A percentile compares a stretch with the other conserved stretches of the same genome.
Conservation (phyloP, 129 eudicot species). For the Heracleum sosnowskyi region DNA sequence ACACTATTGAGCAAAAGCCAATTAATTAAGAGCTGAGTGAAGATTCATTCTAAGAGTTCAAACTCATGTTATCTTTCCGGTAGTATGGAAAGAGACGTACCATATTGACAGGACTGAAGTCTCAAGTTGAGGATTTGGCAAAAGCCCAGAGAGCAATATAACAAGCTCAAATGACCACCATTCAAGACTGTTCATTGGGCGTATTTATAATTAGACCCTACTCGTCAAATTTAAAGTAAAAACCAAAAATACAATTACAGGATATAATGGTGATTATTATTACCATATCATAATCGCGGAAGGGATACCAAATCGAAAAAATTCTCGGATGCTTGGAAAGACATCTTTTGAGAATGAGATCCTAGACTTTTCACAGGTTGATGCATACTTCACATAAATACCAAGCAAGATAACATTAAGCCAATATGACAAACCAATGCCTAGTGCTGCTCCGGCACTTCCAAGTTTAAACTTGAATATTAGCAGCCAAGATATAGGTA, state of each 20-base stretch:
- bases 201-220: background rate
- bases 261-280: too few relatives aligned
- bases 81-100: constrained; percentile 25
- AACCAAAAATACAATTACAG: too few relatives aligned
- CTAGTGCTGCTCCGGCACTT: constrained; percentile 30
- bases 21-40: too few relatives aligned
- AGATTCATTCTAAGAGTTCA: too few relatives aligned
- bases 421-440: constrained; percentile 32
- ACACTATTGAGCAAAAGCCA: constrained; percentile 15
- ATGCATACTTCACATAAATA: constrained; percentile 26
- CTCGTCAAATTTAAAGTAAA: too few relatives aligned
- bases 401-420: constrained; percentile 27
- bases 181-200: constrained; percentile 26
- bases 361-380: constrained; percentile 28
- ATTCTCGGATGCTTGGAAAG: constrained; percentile 26
- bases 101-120: constrained; percentile 62
- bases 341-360: constrained; percentile 17
- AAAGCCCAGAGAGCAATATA: constrained; percentile 37
- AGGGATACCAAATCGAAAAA: constrained; percentile 31
- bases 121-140: constrained; percentile 54
- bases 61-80: too few relatives aligned
- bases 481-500: constrained; percentile 33
- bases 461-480: constrained; percentile 25
- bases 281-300: constrained; percentile 45
- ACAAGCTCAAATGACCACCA: constrained; percentile 56